phyloP scores from a whole-genome alignment of 768 basidiomycete species.

The Termitomyces sp. region DNA sequence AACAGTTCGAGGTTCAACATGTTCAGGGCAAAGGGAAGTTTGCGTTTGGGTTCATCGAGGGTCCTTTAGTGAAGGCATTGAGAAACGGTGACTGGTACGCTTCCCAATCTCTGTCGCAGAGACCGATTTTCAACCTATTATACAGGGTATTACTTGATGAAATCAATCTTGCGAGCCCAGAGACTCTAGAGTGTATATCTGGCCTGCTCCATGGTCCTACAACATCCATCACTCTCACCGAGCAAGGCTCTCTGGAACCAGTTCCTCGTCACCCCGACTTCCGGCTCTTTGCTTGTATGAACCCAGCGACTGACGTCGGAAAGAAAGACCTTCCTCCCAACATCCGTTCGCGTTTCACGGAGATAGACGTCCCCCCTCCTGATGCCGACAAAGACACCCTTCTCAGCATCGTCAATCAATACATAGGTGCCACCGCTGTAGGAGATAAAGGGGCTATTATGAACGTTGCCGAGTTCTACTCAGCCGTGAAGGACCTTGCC shows the following conservation, averaged over 20 bases:
- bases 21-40: constrained; percentile 87
- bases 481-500: constrained; percentile 72
- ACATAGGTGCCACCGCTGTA: constrained; percentile 79
- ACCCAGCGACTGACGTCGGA: constrained; percentile 97
- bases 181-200: constrained; percentile 91
- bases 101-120: neutral
- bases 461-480: constrained; percentile 91
- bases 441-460: constrained; percentile 86
- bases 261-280: constrained; percentile 93
- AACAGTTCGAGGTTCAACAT: constrained; percentile 84
- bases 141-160: constrained; percentile 92
- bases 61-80: constrained; percentile 89
- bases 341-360: constrained; percentile 90
- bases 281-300: constrained; percentile 98
- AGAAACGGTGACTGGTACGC: constrained; percentile 87
- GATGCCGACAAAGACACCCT: constrained; percentile 91
- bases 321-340: constrained; percentile 95
- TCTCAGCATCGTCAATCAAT: constrained; percentile 81
- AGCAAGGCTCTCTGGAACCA: constrained; percentile 87
- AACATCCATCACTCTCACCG: constrained; percentile 89
- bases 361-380: constrained; percentile 92
- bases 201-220: constrained; percentile 82
- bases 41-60: constrained; percentile 94
- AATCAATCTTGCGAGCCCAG: constrained; percentile 90
- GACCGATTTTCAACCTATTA: constrained; percentile 1